Base-by-base conservation (phyloP, 176 grass and related monocot species). In the Miscanthus lutarioriparius region DNA sequence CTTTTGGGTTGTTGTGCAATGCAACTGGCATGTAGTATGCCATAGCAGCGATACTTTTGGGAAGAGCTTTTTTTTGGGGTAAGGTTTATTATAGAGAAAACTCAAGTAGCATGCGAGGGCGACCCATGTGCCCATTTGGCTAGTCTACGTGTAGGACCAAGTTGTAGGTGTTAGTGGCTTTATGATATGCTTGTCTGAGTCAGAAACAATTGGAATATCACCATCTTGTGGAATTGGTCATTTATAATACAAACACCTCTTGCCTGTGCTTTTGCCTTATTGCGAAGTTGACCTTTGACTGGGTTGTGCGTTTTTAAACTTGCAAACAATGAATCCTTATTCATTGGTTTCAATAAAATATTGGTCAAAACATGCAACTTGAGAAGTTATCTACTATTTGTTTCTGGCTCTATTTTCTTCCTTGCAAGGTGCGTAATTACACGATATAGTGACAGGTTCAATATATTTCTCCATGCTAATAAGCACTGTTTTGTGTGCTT, bases 131-230 rank as follows among this genome's bases (percentile, higher is more conserved):
- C 4, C 1, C 17, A 9, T 80, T 77, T 75, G 4, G 4, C 28
- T 17, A 39, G 15, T 71, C 65, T 72, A 32, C 62, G 4, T 32
- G 40, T 30, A 43, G 44, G 32, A 43, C 66, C 66, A 72, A 65
- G n/a, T 10, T 71, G 30, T 69, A 48, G 37, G 0, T 82, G 10
- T 61, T 70, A 28, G 30, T 61, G 22, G 56, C 64, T 67, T 82
- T 45, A 47, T 62, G 20, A 61, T 76, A 58, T 87, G 63, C 70
- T 76, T 47, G 13, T 59, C 45, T 5, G 25, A 81, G 37, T 81
- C 62, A 59, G 6, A 76, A 75, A 33, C 44, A 75, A 75, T 67
- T 80, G 58, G 25, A 74, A 66, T 80, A 54, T 40, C 45, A n/a
- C 7, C 22, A 9, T 10, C 38, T 48, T 47, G 75, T 15, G 7